A percentile compares a stretch with the other conserved stretches of the same genome.
Conservation (phyloP, 2,329 filamentous ascomycete species). For the Aspergillus proliferans region DNA sequence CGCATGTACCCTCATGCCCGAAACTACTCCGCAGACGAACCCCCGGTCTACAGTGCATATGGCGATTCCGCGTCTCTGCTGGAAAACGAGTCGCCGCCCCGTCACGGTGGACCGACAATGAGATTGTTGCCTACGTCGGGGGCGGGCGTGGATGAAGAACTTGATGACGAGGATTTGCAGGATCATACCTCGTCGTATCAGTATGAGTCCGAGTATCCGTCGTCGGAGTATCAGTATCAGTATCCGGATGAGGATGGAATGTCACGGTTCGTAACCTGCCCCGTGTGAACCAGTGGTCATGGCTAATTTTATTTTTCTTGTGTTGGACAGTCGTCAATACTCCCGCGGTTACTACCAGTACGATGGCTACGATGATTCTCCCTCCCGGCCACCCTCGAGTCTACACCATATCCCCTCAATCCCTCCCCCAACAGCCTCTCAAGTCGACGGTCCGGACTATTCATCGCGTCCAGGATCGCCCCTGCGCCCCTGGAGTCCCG, state of each 20-base stretch:
- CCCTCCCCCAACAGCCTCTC: constrained; percentile 31
- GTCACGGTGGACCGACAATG: constrained; percentile 38
- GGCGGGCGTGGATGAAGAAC: constrained; percentile 18
- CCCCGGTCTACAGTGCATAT: constrained; percentile 34
- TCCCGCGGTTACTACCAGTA: constrained; percentile 12
- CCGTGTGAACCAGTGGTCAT: not conserved
- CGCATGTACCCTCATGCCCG: constrained; percentile 26
- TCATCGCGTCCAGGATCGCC: constrained; percentile 37
- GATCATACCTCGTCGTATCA: constrained; percentile 22
- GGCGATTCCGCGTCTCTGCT: constrained; percentile 25
- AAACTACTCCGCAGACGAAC: constrained; percentile 35
- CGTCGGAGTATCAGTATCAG: constrained; percentile 18
- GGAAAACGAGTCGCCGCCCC: constrained; percentile 23
- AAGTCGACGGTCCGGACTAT: constrained; percentile 31
- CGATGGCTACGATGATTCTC: constrained; percentile 13
- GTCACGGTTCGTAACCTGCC: not conserved
- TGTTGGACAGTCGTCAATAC: not conserved
- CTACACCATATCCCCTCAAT: constrained; percentile 37
- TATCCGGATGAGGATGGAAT: not conserved
- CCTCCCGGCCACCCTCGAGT: constrained; percentile 38
- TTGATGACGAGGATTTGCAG: constrained; percentile 22
- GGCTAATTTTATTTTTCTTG: not conserved
- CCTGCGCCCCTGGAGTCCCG: constrained; percentile 47
- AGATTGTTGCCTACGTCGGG: constrained; percentile 37
- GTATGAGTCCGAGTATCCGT: constrained; percentile 10